phyloP scores from a whole-genome alignment of 2,329 filamentous ascomycete species.

The Fusarium aywerte region DNA sequence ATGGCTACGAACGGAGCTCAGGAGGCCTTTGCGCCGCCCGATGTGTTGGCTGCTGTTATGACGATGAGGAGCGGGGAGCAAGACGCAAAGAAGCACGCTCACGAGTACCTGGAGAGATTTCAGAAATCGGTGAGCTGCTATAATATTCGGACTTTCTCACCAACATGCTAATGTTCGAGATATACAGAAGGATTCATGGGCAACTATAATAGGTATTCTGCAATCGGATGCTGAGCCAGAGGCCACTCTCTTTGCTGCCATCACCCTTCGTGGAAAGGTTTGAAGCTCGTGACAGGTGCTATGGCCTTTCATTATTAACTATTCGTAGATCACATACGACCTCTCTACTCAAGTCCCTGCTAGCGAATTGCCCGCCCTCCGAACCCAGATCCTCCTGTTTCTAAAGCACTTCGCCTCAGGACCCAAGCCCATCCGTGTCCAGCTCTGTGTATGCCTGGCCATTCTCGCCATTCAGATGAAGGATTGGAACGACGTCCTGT shows the following conservation, averaged over 20 bases:
- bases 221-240: slow-evolving; percentile 84
- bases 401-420: slow-evolving; percentile 84
- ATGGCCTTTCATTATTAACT: neutral
- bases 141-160: neutral
- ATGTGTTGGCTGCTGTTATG: slow-evolving; percentile 85
- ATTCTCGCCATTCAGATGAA: slow-evolving; percentile 97
- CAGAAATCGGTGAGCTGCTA: slow-evolving; percentile 87
- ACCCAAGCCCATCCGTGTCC: slow-evolving; percentile 85
- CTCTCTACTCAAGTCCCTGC: slow-evolving; percentile 83
- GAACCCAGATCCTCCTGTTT: slow-evolving; percentile 84
- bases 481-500: slow-evolving; percentile 92
- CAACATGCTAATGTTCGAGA: slow-evolving; percentile 20
- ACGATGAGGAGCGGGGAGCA: slow-evolving; percentile 91
- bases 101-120: slow-evolving; percentile 91
- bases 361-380: slow-evolving; percentile 77
- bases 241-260: slow-evolving; percentile 94
- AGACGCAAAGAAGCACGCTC: slow-evolving; percentile 86
- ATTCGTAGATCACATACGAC: slow-evolving; percentile 91
- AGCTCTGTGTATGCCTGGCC: slow-evolving; percentile 93
- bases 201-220: slow-evolving; percentile 84
- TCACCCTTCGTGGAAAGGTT: slow-evolving; percentile 98
- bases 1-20: slow-evolving; percentile 76
- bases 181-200: slow-evolving; percentile 88
- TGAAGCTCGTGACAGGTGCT: neutral
- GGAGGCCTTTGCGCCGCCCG: slow-evolving; percentile 78